phyloP scores from a whole-genome alignment of 495 filamentous ascomycete genomes.

The Patellaria atrata region DNA sequence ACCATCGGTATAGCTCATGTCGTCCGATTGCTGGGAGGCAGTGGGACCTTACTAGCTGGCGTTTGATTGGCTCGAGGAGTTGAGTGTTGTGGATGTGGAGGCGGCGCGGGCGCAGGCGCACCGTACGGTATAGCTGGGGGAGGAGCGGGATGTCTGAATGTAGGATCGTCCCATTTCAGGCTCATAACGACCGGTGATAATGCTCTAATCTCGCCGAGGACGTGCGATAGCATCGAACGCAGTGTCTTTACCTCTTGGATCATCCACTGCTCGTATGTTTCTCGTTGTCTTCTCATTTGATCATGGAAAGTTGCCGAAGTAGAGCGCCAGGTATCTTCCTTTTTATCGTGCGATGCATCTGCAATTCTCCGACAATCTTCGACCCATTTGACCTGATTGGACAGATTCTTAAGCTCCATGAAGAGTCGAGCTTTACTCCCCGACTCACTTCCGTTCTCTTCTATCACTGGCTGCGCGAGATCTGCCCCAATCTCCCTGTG shows the following conservation, averaged over 20 bases:
- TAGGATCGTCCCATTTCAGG: slow-evolving; percentile 21
- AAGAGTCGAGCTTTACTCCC: too few species aligned
- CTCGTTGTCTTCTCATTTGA: slow-evolving; percentile 16
- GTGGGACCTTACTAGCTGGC: background rate
- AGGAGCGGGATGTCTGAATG: slow-evolving; percentile 9
- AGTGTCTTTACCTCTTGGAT: slow-evolving; percentile 17
- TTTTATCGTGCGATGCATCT: slow-evolving; percentile 15
- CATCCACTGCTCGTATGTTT: slow-evolving; percentile 20
- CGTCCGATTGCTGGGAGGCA: too few species aligned
- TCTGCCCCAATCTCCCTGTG: too few species aligned
- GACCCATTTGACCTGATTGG: slow-evolving; percentile 24
- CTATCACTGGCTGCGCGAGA: slow-evolving; percentile 7
- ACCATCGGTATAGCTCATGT: too few species aligned
- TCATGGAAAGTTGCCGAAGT: slow-evolving; percentile 25
- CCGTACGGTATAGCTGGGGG: slow-evolving; percentile 4
- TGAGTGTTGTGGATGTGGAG: slow-evolving; percentile 9
- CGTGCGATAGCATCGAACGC: slow-evolving; percentile 9
- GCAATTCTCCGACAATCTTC: slow-evolving; percentile 23
- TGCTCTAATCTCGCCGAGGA: slow-evolving; percentile 14
- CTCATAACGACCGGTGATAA: slow-evolving; percentile 6
- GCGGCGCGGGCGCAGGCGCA: background rate
- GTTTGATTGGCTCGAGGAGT: slow-evolving; percentile 1
- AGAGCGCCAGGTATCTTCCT: slow-evolving; percentile 25
- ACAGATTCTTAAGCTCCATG: slow-evolving; percentile 18
- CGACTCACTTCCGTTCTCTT: slow-evolving; percentile 1